Percentiles rank a stretch among this genome's conserved stretches.
These are phyloP conservation scores for Cryptococcus hybrid DNA, from an alignment of 1,284 basidiomycete genomes.

Conservation along the genomic window DNA sequence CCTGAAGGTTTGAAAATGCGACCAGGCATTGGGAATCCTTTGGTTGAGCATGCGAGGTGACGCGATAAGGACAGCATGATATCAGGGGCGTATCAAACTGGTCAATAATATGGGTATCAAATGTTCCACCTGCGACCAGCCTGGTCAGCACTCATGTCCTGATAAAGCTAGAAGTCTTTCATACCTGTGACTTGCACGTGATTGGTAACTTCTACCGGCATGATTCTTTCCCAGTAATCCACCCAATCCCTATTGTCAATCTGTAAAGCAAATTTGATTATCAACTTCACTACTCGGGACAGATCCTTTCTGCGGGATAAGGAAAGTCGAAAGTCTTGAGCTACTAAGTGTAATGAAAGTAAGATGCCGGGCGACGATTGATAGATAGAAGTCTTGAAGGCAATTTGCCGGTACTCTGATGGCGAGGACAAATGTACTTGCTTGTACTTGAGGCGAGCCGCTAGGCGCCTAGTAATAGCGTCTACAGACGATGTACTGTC, in stretches of 20 bases:
- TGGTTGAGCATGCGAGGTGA: constrained; percentile 41
- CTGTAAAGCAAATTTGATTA: constrained; percentile 63
- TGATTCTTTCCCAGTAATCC: constrained; percentile 80
- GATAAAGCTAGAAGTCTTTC: too few species aligned
- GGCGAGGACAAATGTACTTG: background rate
- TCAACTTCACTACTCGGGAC: constrained; percentile 61
- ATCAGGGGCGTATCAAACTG: too few species aligned
- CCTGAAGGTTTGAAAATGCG: background rate
- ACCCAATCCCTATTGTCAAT: constrained; percentile 73
- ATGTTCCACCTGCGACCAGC: background rate
- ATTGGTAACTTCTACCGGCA: constrained; percentile 53
- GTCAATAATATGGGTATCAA: constrained; percentile 19
- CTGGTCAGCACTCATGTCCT: constrained; percentile 1
- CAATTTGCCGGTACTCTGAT: background rate
- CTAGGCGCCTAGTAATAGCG: constrained; percentile 51
- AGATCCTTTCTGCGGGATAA: constrained; percentile 56
- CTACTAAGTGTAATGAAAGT: constrained; percentile 71
- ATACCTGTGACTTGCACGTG: background rate
- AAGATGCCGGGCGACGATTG: constrained; percentile 47
- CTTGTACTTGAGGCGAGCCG: constrained; percentile 46
- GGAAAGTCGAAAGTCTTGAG: constrained; percentile 56
- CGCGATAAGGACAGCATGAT: constrained; percentile 44
- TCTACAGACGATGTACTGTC: constrained; percentile 24
- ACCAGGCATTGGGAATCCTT: background rate
- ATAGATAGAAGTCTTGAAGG: background rate